A percentile compares a stretch with the other conserved stretches of the same genome.
Conservation (phyloP, 176 grass and related monocot species). For the Zoysia japonica region DNA sequence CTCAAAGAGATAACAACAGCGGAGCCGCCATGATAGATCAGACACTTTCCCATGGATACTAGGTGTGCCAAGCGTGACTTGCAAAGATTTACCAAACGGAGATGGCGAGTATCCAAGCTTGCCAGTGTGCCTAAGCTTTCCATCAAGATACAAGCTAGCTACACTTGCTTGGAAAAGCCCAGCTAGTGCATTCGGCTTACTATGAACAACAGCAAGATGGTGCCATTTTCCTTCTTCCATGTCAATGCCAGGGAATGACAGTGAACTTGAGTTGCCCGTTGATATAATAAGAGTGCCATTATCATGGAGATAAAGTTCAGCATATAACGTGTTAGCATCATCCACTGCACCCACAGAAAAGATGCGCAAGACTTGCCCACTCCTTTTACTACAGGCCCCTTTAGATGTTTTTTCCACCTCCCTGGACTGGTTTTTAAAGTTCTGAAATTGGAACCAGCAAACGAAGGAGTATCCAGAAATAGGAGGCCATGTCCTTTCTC, state of each 20-base stretch:
- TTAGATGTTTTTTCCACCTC: slow-evolving; percentile 72
- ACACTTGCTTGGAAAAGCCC: slow-evolving; percentile 97
- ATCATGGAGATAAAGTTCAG: slow-evolving; percentile 91
- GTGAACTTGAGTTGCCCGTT: slow-evolving; percentile 85
- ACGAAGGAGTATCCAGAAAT: slow-evolving; percentile 97
- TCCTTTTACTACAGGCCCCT: slow-evolving; percentile 58
- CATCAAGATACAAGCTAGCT: slow-evolving; percentile 91
- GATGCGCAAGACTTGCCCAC: slow-evolving; percentile 73
- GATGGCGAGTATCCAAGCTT: slow-evolving; percentile 95
- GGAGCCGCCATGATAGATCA: slow-evolving; percentile 81
- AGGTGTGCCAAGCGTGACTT: slow-evolving; percentile 95
- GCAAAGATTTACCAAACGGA: slow-evolving; percentile 88
- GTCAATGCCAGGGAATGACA: slow-evolving; percentile 85
- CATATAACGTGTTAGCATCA: slow-evolving; percentile 73
- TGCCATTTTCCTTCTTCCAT: slow-evolving; percentile 97
- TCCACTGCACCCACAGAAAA: slow-evolving; percentile 93
- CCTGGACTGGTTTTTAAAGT: slow-evolving; percentile 73
- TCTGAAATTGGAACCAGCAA: slow-evolving; percentile 95
- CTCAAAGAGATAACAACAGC: slow-evolving; percentile 96
- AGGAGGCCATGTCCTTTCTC: slow-evolving; percentile 99
- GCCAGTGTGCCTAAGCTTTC: slow-evolving; percentile 93
- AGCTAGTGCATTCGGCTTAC: slow-evolving; percentile 97
- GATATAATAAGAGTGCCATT: slow-evolving; percentile 89
- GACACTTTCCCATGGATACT: slow-evolving; percentile 60
- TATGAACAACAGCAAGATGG: slow-evolving; percentile 97